Conservation (phyloP, 768 basidiomycete genomes). For the Trametes cingulata region DNA sequence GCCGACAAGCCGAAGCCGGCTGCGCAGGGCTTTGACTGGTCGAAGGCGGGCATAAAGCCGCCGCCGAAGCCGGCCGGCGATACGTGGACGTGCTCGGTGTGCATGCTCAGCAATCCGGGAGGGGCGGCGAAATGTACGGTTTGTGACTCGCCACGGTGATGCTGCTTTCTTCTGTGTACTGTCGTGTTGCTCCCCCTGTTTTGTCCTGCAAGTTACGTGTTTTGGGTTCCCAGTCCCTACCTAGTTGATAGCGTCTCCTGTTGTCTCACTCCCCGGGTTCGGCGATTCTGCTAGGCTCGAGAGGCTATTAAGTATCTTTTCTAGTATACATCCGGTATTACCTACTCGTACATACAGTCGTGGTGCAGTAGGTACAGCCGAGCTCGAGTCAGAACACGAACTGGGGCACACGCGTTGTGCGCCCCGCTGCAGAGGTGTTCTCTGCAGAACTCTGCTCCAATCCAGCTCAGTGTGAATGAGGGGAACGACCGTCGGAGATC, state of each 20-base stretch:
- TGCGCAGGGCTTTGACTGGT: conserved; percentile 32
- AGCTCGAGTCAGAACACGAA: conserved; percentile 7
- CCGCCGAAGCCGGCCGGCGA: conserved; percentile 17
- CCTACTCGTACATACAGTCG: conserved; percentile 24
- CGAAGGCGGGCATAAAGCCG: conserved; percentile 31
- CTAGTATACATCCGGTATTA: conserved; percentile 18
- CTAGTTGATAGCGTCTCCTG: too few relatives aligned
- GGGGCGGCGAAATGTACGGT: conserved; percentile 48
- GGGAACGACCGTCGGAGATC: background rate
- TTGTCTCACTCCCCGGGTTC: background rate
- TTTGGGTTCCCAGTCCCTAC: background rate
- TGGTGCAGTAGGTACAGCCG: conserved; percentile 6
- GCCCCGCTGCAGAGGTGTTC: background rate
- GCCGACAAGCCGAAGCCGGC: conserved; percentile 20
- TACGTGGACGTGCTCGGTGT: conserved; percentile 30
- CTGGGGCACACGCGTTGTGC: background rate
- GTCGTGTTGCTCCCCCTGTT: conserved; percentile 10
- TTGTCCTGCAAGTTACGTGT: conserved; percentile 14
- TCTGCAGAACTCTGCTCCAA: background rate
- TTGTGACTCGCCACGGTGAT: conserved; percentile 41
- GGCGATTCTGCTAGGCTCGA: background rate
- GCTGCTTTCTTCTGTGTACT: background rate
- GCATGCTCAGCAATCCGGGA: conserved; percentile 45
- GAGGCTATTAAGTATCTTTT: background rate
- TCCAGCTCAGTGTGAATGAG: background rate